A percentile compares a stretch with the other conserved stretches of the same genome.
These are phyloP conservation scores for Phytomonas sp. DNA, from an alignment of 208 protist genomes.

Conservation along the genomic window DNA sequence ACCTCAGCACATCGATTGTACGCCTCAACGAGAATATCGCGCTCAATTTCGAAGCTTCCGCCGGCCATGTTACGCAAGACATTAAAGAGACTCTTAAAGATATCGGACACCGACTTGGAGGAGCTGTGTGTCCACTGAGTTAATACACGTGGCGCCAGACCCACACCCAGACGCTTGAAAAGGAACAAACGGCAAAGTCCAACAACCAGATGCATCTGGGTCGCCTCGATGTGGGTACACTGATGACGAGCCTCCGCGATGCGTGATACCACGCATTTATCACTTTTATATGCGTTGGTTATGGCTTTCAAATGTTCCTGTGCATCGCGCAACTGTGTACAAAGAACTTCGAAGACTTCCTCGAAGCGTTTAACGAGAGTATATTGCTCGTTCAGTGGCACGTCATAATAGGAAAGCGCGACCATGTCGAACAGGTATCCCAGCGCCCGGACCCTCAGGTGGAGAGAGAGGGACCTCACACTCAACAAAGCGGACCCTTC, in stretches of 20 bases:
- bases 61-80: constrained; percentile 49
- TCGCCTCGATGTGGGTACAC: constrained; percentile 38
- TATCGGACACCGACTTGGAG: constrained; percentile 60
- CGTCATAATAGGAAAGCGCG: constrained; percentile 31
- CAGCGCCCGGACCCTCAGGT: constrained; percentile 13
- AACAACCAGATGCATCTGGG: constrained; percentile 48
- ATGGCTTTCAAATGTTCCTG: constrained; percentile 35
- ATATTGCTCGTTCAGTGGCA: constrained; percentile 60
- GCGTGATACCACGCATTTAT: background rate
- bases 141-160: constrained; percentile 44
- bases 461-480: background rate
- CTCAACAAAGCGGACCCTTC: background rate
- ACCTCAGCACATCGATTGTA: constrained; percentile 58
- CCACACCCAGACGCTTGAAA: constrained; percentile 35
- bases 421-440: constrained; percentile 57
- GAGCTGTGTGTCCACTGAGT: constrained; percentile 56
- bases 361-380: constrained; percentile 35
- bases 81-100: constrained; percentile 78
- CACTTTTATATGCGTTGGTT: background rate
- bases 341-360: constrained; percentile 28
- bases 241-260: constrained; percentile 23
- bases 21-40: constrained; percentile 50
- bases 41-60: constrained; percentile 59
- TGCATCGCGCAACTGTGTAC: constrained; percentile 15
- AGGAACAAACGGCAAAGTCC: constrained; percentile 56